Conservation (phyloP, 192 early-diverging fungal species). For the Linnemannia exigua region DNA sequence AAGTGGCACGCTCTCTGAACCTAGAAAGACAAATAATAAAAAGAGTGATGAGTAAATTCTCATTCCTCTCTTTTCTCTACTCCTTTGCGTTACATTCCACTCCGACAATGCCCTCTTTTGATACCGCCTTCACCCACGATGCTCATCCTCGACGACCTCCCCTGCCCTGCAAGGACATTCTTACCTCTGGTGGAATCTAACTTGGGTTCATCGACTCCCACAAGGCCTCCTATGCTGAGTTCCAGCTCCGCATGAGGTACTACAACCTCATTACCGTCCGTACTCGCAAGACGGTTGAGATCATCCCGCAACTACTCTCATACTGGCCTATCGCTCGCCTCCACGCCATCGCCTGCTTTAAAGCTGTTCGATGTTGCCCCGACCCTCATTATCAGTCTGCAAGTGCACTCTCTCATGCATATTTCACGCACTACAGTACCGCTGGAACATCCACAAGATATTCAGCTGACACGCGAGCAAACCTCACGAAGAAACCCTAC, state of each 20-base stretch:
- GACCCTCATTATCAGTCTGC: slow-evolving; percentile 48
- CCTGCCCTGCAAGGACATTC: slow-evolving; percentile 52
- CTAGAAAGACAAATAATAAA: no score
- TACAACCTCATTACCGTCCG: slow-evolving; percentile 56
- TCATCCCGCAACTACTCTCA: slow-evolving; percentile 52
- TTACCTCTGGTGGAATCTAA: slow-evolving; percentile 37
- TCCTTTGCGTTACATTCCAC: no score
- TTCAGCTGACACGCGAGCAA: neutral
- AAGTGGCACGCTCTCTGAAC: no score
- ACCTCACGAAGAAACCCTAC: neutral
- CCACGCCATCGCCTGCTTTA: slow-evolving; percentile 53
- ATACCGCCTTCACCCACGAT: slow-evolving; percentile 41
- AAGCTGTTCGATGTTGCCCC: slow-evolving; percentile 51
- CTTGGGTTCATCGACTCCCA: slow-evolving; percentile 56
- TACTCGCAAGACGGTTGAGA: slow-evolving; percentile 53
- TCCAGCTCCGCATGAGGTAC: slow-evolving; percentile 53
- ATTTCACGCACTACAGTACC: neutral
- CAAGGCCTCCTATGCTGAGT: slow-evolving; percentile 54
- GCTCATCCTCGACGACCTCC: slow-evolving; percentile 58
- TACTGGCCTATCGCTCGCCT: slow-evolving; percentile 57
- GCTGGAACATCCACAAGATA: neutral
- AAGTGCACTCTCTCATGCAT: slow-evolving; percentile 7
- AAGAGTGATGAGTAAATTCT: no score
- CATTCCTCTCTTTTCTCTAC: no score
- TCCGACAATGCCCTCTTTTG: slow-evolving; percentile 32